Percentiles rank a stretch among this genome's conserved stretches.
Evolutionary conservation across 257 asterid genomes (phyloP).

Genomic region (Lavandula angustifolia): DNA sequence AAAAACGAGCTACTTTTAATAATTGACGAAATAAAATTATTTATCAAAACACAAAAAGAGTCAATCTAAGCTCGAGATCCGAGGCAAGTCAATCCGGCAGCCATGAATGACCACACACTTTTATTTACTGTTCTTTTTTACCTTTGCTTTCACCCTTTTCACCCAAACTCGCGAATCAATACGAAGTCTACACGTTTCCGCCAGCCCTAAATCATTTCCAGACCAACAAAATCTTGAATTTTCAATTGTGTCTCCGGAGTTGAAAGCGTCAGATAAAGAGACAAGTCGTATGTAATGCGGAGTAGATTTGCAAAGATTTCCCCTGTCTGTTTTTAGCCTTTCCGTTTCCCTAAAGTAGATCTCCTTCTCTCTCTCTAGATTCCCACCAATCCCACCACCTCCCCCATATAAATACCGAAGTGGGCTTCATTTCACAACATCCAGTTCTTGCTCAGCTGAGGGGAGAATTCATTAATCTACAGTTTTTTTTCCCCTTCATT

Average conservation of each 20-base stretch:
- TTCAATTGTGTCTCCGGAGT: slow-evolving; percentile 13
- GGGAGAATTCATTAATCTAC: neutral
- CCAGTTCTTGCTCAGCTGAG: neutral
- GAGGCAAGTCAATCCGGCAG: slow-evolving; percentile 37
- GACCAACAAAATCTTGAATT: slow-evolving; percentile 24
- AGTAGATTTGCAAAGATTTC: slow-evolving; percentile 74
- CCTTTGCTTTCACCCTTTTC: neutral
- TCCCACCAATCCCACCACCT: slow-evolving; percentile 32
- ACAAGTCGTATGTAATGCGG: slow-evolving; percentile 65
- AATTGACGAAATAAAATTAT: too few species aligned
- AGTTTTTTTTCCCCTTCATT: neutral
- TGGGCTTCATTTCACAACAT: neutral
- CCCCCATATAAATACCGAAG: slow-evolving; percentile 13
- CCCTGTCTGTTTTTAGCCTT: slow-evolving; percentile 53
- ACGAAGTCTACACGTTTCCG: slow-evolving; percentile 23
- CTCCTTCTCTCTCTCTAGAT: slow-evolving; percentile 51
- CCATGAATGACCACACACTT: slow-evolving; percentile 37
- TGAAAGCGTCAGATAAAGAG: slow-evolving; percentile 58
- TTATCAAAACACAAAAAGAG: too few species aligned
- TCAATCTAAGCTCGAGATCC: slow-evolving; percentile 46
- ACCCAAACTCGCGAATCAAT: slow-evolving; percentile 4
- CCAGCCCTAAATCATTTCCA: slow-evolving; percentile 30
- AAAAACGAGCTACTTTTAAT: too few species aligned
- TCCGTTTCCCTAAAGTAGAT: slow-evolving; percentile 56
- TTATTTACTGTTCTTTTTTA: slow-evolving; percentile 11